phyloP scores from a whole-genome alignment of 129 eudicot species.

The Mikania micrantha region DNA sequence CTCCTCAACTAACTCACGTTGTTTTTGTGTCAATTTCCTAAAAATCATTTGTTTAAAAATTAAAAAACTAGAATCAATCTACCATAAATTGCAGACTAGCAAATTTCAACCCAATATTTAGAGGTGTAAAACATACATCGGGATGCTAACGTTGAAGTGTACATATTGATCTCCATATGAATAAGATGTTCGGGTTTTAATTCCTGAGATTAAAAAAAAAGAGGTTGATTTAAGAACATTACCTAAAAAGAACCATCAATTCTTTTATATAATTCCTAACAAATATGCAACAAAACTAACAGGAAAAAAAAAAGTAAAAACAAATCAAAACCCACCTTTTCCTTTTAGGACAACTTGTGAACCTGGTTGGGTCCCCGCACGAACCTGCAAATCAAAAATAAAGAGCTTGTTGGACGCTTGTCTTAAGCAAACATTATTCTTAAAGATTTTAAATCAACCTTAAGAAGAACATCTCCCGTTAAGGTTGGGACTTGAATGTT shows the following conservation, averaged over 20 bases:
- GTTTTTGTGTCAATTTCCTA: slow-evolving; percentile 64
- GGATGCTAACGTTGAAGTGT: slow-evolving; percentile 81
- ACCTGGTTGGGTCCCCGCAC: slow-evolving; percentile 91
- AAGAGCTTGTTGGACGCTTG: not conserved
- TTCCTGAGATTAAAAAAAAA: slow-evolving; percentile 43
- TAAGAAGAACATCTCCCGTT: slow-evolving; percentile 79
- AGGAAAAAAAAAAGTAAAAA: not conserved
- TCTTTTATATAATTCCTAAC: not conserved
- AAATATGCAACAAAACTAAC: not conserved
- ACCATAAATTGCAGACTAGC: too few species aligned
- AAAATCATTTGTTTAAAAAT: not conserved
- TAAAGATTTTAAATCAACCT: slow-evolving; percentile 34
- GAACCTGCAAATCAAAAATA: slow-evolving; percentile 42
- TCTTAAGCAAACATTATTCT: not conserved
- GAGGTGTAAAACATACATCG: slow-evolving; percentile 42
- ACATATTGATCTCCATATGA: slow-evolving; percentile 78
- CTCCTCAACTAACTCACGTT: slow-evolving; percentile 66
- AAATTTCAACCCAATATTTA: not conserved
- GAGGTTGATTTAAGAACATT: not conserved
- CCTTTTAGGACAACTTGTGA: slow-evolving; percentile 70
- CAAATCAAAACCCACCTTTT: slow-evolving; percentile 42
- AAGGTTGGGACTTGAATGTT: slow-evolving; percentile 79
- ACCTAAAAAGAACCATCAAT: not conserved
- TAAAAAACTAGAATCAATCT: not conserved
- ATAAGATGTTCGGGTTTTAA: slow-evolving; percentile 53